Evolutionary conservation across 371 early-diverging fungal genomes (phyloP).

Genomic region (Coemansia sp.): DNA sequence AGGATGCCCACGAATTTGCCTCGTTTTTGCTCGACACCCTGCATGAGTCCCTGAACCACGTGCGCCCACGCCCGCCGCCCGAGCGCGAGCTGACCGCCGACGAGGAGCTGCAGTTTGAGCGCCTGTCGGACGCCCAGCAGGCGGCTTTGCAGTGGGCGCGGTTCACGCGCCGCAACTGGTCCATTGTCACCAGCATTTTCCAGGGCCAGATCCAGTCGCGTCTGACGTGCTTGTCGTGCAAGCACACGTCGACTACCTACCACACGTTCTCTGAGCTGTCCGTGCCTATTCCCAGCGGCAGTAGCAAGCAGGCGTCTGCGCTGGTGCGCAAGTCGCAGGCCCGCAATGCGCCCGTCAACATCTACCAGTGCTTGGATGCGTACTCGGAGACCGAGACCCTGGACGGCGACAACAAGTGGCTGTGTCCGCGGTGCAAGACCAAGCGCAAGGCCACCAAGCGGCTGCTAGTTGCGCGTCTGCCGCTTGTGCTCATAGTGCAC

Average conservation of each 20-base stretch:
- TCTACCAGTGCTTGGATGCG: slow-evolving; percentile 81
- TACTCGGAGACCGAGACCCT: slow-evolving; percentile 84
- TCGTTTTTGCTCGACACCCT: slow-evolving; percentile 86
- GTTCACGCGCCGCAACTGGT: slow-evolving; percentile 47
- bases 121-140: slow-evolving; percentile 50
- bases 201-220: slow-evolving; percentile 82
- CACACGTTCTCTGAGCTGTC: slow-evolving; percentile 91
- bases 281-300: slow-evolving; percentile 87
- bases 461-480: slow-evolving; percentile 76
- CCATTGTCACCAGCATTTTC: slow-evolving; percentile 62
- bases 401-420: slow-evolving; percentile 88
- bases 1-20: slow-evolving; percentile 96
- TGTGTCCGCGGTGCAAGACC: slow-evolving; percentile 83
- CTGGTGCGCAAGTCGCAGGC: slow-evolving; percentile 20
- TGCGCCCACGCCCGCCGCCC: slow-evolving; percentile 33
- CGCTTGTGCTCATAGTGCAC: slow-evolving; percentile 86
- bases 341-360: slow-evolving; percentile 49
- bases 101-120: slow-evolving; percentile 47
- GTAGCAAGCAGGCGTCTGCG: neutral
- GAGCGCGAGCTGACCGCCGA: slow-evolving; percentile 31
- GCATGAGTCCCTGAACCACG: slow-evolving; percentile 80
- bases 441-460: slow-evolving; percentile 73
- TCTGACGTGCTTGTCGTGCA: slow-evolving; percentile 41
- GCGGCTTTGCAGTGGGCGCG: slow-evolving; percentile 84
- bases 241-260: slow-evolving; percentile 81